phyloP scores from a whole-genome alignment of 148 eudicot genomes.

The Limonium bicolor region DNA sequence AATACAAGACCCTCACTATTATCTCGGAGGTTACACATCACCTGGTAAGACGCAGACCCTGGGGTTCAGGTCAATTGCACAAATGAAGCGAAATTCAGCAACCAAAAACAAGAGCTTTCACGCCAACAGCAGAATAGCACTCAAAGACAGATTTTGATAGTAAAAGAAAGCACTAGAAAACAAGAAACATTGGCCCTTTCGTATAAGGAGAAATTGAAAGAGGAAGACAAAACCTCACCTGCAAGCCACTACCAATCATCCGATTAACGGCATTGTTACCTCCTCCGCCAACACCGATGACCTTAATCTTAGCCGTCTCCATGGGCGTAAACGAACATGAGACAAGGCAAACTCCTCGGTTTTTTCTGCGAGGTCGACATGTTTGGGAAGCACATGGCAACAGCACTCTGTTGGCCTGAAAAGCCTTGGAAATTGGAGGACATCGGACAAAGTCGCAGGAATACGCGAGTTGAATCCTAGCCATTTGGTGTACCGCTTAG shows the following conservation, averaged over 20 bases:
- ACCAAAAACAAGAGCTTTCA: not conserved
- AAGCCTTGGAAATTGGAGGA: conserved; percentile 16
- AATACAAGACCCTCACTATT: too few relatives aligned
- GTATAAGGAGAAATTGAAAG: conserved; percentile 3
- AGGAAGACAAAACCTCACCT: conserved; percentile 21
- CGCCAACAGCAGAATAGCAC: too few relatives aligned
- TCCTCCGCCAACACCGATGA: conserved; percentile 94
- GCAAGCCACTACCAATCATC: conserved; percentile 96
- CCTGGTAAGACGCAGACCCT: too few relatives aligned
- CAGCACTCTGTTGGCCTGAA: conserved; percentile 18
- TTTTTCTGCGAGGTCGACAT: conserved; percentile 11
- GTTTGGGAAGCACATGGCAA: conserved; percentile 14
- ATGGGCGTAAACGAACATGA: conserved; percentile 35
- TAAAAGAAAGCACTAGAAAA: too few relatives aligned
- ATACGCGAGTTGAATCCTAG: conserved; percentile 16
- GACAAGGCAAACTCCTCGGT: conserved; percentile 15
- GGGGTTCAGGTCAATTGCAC: too few relatives aligned
- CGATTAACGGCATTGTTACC: conserved; percentile 99
- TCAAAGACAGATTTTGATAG: too few relatives aligned
- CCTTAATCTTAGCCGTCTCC: conserved; percentile 84
- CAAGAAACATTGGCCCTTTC: not conserved
- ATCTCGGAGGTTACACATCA: too few relatives aligned
- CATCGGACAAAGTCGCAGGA: conserved; percentile 16
- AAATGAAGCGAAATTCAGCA: conserved; percentile 2
- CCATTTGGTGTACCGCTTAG: conserved; percentile 9